phyloP scores from a whole-genome alignment of 1,284 basidiomycete species.

The Limonomyces culmigenus region DNA sequence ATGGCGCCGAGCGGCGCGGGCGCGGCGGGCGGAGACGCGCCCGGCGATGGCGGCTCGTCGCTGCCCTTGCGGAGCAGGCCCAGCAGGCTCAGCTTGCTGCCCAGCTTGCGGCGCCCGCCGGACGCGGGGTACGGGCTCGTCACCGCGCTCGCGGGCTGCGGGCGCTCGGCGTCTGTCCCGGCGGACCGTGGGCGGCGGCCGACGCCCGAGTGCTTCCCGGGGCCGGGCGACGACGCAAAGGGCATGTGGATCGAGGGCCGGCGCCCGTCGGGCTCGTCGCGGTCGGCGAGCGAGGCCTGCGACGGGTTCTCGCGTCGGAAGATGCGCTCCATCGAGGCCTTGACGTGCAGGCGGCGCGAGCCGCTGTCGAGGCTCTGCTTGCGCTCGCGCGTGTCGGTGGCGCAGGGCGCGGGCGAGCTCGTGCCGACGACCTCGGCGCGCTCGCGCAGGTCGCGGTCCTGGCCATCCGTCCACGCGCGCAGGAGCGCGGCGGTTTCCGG shows the following conservation, averaged over 20 bases:
- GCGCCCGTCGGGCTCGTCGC: constrained; percentile 18
- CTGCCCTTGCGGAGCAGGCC: constrained; percentile 38
- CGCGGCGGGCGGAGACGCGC: constrained; percentile 9
- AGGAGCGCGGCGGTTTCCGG: constrained; percentile 46
- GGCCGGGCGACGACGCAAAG: constrained; percentile 12
- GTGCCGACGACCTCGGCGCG: constrained; percentile 9
- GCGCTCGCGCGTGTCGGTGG: constrained; percentile 5
- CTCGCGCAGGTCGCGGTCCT: constrained; percentile 34
- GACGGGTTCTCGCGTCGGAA: constrained; percentile 10
- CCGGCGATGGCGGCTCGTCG: constrained; percentile 1
- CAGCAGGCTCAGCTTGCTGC: constrained; percentile 37
- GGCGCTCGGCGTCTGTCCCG: constrained; percentile 30
- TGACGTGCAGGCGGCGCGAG: constrained; percentile 36
- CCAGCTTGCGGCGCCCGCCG: constrained; percentile 27
- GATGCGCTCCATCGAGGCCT: constrained; percentile 39
- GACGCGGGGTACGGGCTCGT: no score
- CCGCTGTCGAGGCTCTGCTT: constrained; percentile 16
- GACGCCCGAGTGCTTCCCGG: constrained; percentile 14
- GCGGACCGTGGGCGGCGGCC: constrained; percentile 39
- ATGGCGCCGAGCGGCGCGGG: constrained; percentile 9
- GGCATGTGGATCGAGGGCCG: constrained; percentile 25
- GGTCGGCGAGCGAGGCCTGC: constrained; percentile 12
- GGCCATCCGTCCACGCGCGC: constrained; percentile 34
- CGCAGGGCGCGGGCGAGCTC: constrained; percentile 2
- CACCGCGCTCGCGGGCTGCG: constrained; percentile 10